These are phyloP conservation scores for Stylosanthes scabra DNA, from an alignment of 331 rosid genomes.

Conservation along the genomic window DNA sequence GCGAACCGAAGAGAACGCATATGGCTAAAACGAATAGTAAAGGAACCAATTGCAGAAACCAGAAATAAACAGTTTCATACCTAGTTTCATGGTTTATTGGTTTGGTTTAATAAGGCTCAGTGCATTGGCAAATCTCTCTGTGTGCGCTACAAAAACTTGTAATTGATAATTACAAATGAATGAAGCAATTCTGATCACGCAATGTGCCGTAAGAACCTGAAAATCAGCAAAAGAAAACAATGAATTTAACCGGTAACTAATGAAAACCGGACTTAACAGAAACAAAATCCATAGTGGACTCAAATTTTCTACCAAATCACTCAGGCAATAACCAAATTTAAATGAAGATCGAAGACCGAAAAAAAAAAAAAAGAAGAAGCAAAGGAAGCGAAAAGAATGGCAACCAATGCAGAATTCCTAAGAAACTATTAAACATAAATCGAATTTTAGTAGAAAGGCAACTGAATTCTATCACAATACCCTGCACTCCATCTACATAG, in stretches of 20 bases:
- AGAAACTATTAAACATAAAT: slow-evolving; percentile 17
- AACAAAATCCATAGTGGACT: slow-evolving; percentile 28
- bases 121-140: slow-evolving; percentile 34
- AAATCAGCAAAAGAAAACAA: slow-evolving; percentile 35
- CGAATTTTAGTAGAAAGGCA: slow-evolving; percentile 1
- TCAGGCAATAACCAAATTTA: slow-evolving; percentile 20
- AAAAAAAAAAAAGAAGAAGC: neutral
- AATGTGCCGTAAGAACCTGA: slow-evolving; percentile 45
- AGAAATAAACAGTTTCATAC: slow-evolving; percentile 45
- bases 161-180: slow-evolving; percentile 26
- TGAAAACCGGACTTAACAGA: slow-evolving; percentile 23
- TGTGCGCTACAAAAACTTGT: slow-evolving; percentile 7
- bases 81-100: slow-evolving; percentile 66
- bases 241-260: slow-evolving; percentile 31
- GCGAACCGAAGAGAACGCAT: slow-evolving; percentile 9
- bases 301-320: slow-evolving; percentile 5
- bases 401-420: neutral
- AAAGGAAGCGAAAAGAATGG: neutral
- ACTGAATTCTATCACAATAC: slow-evolving; percentile 10
- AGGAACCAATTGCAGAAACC: slow-evolving; percentile 7
- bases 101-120: slow-evolving; percentile 39
- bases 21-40: slow-evolving; percentile 11
- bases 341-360: neutral
- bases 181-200: slow-evolving; percentile 19
- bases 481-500: neutral